phyloP scores from a whole-genome alignment of 345 rosid species.

The Syzygium oleosum region DNA sequence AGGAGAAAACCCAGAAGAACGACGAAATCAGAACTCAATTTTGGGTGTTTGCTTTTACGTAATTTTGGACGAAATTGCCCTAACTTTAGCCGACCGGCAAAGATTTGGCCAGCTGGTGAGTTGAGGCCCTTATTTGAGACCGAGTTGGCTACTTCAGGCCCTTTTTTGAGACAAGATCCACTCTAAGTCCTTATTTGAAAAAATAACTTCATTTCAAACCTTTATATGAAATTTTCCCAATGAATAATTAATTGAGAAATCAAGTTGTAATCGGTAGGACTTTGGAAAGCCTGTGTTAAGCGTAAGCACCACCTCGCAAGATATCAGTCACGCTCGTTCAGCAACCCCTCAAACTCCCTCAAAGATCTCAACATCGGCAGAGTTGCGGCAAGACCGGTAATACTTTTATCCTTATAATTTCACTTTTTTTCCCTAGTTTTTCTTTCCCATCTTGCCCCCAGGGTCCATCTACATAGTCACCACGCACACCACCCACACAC shows the following conservation, averaged over 20 bases:
- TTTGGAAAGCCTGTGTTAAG: not conserved
- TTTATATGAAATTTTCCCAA: too few relatives aligned
- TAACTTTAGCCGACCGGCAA: too few relatives aligned
- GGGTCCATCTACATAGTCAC: not conserved
- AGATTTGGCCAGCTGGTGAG: too few relatives aligned
- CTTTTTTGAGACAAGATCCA: too few relatives aligned
- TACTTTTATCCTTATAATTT: not conserved
- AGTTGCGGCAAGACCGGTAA: not conserved
- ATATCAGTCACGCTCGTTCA: accelerated
- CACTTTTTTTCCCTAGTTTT: not conserved
- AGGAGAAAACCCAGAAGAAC: too few relatives aligned
- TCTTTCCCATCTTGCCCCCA: not conserved
- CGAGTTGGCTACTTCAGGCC: accelerated
- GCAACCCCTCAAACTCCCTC: accelerated
- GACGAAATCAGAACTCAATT: too few relatives aligned
- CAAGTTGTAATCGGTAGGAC: not conserved
- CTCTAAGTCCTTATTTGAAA: too few relatives aligned
- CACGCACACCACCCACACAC: not conserved
- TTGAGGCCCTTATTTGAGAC: too few relatives aligned
- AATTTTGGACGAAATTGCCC: too few relatives aligned
- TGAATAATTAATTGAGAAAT: too few relatives aligned
- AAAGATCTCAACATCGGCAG: accelerated
- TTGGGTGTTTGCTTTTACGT: too few relatives aligned
- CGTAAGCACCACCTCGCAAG: accelerated
- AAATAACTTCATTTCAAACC: too few relatives aligned